Percentiles rank a stretch among this genome's conserved stretches.
Conservation (phyloP, 2,329 filamentous ascomycete genomes). For the Trichoderma semiorbis region DNA sequence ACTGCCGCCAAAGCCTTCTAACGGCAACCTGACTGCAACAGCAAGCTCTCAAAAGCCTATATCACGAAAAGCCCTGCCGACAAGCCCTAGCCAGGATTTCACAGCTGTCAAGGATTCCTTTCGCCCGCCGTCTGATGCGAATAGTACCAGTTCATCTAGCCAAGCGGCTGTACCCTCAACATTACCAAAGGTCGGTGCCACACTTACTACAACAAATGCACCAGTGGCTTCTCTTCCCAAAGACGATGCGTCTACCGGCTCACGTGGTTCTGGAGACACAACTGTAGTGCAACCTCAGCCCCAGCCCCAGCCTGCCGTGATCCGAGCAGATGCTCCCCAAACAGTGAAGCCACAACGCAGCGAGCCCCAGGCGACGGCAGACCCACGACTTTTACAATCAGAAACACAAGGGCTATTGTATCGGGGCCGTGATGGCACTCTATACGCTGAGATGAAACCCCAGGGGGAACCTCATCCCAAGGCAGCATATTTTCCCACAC, state of each 20-base stretch:
- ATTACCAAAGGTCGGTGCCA: not conserved
- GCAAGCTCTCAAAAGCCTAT: constrained; percentile 21
- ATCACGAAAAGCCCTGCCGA: constrained; percentile 29
- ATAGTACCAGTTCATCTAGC: not conserved
- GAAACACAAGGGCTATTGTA: constrained; percentile 36
- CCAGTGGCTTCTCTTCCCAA: constrained; percentile 20
- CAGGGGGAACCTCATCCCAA: constrained; percentile 33
- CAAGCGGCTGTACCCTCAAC: not conserved
- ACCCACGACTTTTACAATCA: constrained; percentile 33
- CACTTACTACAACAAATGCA: not conserved
- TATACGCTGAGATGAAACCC: constrained; percentile 42
- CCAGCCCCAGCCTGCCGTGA: constrained; percentile 29
- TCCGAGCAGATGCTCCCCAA: constrained; percentile 18
- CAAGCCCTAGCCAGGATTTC: constrained; percentile 21
- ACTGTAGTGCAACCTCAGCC: constrained; percentile 27
- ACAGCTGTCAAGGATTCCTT: constrained; percentile 25
- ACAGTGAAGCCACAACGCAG: constrained; percentile 22
- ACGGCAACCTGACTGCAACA: not conserved
- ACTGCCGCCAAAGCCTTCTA: constrained; percentile 19
- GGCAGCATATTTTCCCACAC: constrained; percentile 38
- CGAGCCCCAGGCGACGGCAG: constrained; percentile 23
- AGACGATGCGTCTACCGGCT: constrained; percentile 22
- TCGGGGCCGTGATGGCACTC: constrained; percentile 37
- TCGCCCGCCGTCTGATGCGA: constrained; percentile 12
- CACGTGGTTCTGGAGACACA: constrained; percentile 23